Evolutionary conservation across 495 filamentous ascomycete genomes (phyloP).

Genomic region (Neurospora sublineolata): DNA sequence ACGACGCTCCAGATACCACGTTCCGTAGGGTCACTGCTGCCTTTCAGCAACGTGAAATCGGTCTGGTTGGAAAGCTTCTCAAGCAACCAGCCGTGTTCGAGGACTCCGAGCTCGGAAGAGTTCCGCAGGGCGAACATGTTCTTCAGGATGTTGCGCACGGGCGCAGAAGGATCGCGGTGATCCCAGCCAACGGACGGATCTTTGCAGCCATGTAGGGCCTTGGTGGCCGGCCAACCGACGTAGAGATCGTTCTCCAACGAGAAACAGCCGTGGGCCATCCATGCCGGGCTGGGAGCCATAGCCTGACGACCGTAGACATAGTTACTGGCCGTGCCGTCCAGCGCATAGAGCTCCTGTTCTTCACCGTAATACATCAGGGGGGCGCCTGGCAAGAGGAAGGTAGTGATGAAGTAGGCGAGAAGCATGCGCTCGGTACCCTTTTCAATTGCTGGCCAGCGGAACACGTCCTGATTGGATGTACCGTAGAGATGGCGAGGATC

Average conservation of each 20-base stretch:
- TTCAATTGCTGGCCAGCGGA: conserved; percentile 59
- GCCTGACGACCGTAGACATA: conserved; percentile 62
- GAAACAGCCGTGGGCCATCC: conserved; percentile 63
- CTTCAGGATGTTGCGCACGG: conserved; percentile 55
- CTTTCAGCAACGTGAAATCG: conserved; percentile 36
- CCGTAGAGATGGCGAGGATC: conserved; percentile 65
- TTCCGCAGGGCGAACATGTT: conserved; percentile 54
- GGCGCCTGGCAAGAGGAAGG: conserved; percentile 54
- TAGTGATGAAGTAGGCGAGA: conserved; percentile 52
- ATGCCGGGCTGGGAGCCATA: conserved; percentile 55
- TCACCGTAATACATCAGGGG: conserved; percentile 59
- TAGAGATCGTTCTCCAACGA: conserved; percentile 44
- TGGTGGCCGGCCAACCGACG: conserved; percentile 46
- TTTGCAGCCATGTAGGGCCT: conserved; percentile 44
- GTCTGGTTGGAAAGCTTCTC: conserved; percentile 51
- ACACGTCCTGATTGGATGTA: conserved; percentile 62
- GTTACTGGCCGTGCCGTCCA: conserved; percentile 56
- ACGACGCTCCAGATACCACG: conserved; percentile 58
- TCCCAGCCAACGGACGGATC: conserved; percentile 49
- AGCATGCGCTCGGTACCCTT: conserved; percentile 51
- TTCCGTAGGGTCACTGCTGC: conserved; percentile 47
- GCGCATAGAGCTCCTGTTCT: conserved; percentile 56
- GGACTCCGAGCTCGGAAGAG: conserved; percentile 34
- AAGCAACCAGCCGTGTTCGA: conserved; percentile 57
- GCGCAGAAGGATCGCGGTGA: conserved; percentile 59